A percentile compares a stretch with the other conserved stretches of the same genome.
These are phyloP conservation scores for Streptanthus diversifolius DNA, from an alignment of 345 rosid species.

Conservation along the genomic window DNA sequence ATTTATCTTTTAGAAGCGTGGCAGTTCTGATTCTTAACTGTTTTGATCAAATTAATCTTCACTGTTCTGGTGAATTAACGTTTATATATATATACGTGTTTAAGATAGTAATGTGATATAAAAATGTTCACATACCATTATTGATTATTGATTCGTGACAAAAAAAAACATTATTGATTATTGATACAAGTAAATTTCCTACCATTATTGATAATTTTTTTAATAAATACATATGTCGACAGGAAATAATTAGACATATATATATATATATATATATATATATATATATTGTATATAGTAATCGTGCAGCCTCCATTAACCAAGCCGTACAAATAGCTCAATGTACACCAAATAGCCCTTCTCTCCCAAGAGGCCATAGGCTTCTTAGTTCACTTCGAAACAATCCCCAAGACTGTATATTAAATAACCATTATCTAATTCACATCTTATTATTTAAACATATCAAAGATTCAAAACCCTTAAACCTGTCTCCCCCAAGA, in stretches of 20 bases:
- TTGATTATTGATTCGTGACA: too few species aligned
- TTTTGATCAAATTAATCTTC: not conserved
- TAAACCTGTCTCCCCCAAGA: slow-evolving; percentile 28
- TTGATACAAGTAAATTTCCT: not conserved
- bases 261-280: too few species aligned
- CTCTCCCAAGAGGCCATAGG: slow-evolving; percentile 30
- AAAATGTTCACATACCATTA: not conserved
- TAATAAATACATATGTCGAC: too few species aligned
- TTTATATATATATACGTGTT: not conserved
- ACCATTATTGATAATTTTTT: not conserved
- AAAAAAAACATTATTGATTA: too few species aligned
- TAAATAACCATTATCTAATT: not conserved
- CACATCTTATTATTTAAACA: not conserved
- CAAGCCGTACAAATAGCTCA: slow-evolving; percentile 34
- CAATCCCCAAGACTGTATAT: slow-evolving; percentile 22
- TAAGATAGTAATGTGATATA: not conserved
- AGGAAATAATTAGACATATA: not conserved
- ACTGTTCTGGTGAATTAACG: not conserved
- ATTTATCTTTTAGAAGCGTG: too few species aligned
- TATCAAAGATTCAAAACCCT: slow-evolving; percentile 27
- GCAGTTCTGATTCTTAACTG: not conserved
- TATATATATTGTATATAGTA: not conserved
- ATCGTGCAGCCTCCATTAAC: slow-evolving; percentile 16
- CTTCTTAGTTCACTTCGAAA: slow-evolving; percentile 33
- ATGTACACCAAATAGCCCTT: slow-evolving; percentile 29